phyloP scores from a whole-genome alignment of 768 basidiomycete species.

The Phaffia australis region DNA sequence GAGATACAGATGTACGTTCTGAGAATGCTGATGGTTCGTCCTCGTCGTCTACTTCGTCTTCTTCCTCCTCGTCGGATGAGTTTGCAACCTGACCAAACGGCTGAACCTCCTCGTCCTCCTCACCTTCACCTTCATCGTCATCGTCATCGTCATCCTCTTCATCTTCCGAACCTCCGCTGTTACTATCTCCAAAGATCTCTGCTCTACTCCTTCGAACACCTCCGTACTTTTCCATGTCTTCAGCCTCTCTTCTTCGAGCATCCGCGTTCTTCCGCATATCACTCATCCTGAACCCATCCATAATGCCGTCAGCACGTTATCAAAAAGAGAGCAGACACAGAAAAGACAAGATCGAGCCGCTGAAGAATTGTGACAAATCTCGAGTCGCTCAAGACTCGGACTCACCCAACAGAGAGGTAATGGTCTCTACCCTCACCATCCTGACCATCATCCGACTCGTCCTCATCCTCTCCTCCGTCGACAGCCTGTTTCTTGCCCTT shows the following conservation, averaged over 20 bases:
- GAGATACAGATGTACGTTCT: not conserved
- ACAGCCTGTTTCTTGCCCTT: not conserved
- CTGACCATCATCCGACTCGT: not conserved
- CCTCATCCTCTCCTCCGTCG: conserved; percentile 13
- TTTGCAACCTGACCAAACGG: conserved; percentile 7
- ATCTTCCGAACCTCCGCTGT: conserved; percentile 2
- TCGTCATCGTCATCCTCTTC: conserved; percentile 8
- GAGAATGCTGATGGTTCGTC: conserved; percentile 9
- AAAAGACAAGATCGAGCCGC: not conserved
- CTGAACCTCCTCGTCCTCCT: conserved; percentile 10
- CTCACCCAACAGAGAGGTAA: conserved; percentile 24
- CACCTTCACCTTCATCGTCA: conserved; percentile 3
- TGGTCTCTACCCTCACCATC: conserved; percentile 13
- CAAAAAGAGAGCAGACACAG: not conserved
- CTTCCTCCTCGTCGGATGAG: not conserved
- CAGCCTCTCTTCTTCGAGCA: conserved; percentile 1
- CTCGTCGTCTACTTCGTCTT: conserved; percentile 11
- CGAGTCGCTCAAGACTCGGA: not conserved
- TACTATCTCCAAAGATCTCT: conserved; percentile 15
- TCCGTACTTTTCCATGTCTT: conserved; percentile 23
- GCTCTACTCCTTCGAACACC: conserved; percentile 9
- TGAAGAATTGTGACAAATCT: not conserved
- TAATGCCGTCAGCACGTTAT: not conserved
- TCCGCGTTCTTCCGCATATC: conserved; percentile 18
- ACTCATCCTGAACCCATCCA: conserved; percentile 6